Percentiles rank a stretch among this genome's conserved stretches.
These are phyloP conservation scores for Retiboletus flavoniger DNA, from an alignment of 1,284 basidiomycete genomes.

Conservation along the genomic window DNA sequence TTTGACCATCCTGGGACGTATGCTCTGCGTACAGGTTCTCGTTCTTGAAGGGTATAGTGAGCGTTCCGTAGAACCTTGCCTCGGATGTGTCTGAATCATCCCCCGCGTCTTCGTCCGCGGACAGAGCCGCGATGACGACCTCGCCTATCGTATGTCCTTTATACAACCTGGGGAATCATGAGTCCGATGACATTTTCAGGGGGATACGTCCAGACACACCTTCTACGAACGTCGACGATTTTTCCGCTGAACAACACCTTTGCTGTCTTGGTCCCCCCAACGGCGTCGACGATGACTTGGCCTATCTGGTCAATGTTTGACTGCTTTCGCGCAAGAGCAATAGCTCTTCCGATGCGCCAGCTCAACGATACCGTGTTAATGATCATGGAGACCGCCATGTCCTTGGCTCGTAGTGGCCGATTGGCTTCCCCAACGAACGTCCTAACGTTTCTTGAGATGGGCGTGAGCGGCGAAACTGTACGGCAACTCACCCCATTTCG, in stretches of 20 bases:
- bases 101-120: slow-evolving; percentile 30
- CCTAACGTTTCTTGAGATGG: slow-evolving; percentile 12
- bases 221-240: slow-evolving; percentile 50
- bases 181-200: neutral
- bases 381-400: slow-evolving; percentile 40
- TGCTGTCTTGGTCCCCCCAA: slow-evolving; percentile 42
- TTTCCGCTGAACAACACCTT: slow-evolving; percentile 56
- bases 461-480: neutral
- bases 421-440: slow-evolving; percentile 42
- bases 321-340: slow-evolving; percentile 42
- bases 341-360: slow-evolving; percentile 56
- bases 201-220: slow-evolving; percentile 23
- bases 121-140: slow-evolving; percentile 41
- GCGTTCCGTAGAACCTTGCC: slow-evolving; percentile 25
- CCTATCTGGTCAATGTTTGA: slow-evolving; percentile 49
- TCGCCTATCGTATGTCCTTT: slow-evolving; percentile 53
- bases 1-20: slow-evolving; percentile 32
- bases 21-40: slow-evolving; percentile 53
- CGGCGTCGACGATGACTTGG: slow-evolving; percentile 46
- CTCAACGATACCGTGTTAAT: slow-evolving; percentile 53
- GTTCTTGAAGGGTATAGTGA: slow-evolving; percentile 59
- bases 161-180: slow-evolving; percentile 22
- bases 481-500: slow-evolving; percentile 41
- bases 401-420: slow-evolving; percentile 36
- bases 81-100: slow-evolving; percentile 6